Base-by-base conservation (phyloP, 2,329 filamentous ascomycete genomes). In the Septoria linicola region DNA sequence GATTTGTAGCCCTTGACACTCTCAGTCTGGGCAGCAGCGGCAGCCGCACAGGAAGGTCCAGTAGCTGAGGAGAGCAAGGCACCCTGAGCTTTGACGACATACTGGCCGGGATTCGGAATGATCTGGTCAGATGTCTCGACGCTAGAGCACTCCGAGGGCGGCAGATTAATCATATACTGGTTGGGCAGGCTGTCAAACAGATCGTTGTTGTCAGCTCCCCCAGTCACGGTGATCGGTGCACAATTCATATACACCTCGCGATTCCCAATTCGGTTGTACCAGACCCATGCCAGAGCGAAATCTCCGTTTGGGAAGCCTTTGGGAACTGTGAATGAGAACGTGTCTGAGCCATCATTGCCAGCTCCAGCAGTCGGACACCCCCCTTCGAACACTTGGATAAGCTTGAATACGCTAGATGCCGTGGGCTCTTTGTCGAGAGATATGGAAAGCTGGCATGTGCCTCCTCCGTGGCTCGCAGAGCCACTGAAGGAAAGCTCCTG, bases 171-270 rank as follows among this genome's bases (percentile, higher is more conserved):
- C 2, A 82, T 72, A 48, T 88, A 82, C 77, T 89, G 82, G 55
- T 84, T 74, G 0, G 87, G 88, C 19, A 91, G 83, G 0, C 74
- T 72, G 49, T 82, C 65, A 55, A 81, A 80, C 59, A 78, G 79
- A 4, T 73, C 66, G 44, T 80, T 59, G 30, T 51, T 59, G 39
- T 65, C 63, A 34, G 70, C 68, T 16, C 71, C 71, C 1, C 68
- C 71, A 1, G 80, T 81, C 17, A 96, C 75, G 0, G 73, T 79
- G 47, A 95, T 71, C 0, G 88, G 82, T 0, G 87, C 89, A 61
- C 93, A 97, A 78, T 96, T 93, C 89, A 95, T 95, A 77, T 96
- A 96, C 79, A 95, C 88, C 30, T 63, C 92, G 1, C 89, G 83
- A 73, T 95, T 92, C 1, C 91, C 91, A 3, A 95, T 69, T 54